These are phyloP conservation scores for Strigomonas culicis DNA, from an alignment of 208 protist genomes.

Conservation along the genomic window DNA sequence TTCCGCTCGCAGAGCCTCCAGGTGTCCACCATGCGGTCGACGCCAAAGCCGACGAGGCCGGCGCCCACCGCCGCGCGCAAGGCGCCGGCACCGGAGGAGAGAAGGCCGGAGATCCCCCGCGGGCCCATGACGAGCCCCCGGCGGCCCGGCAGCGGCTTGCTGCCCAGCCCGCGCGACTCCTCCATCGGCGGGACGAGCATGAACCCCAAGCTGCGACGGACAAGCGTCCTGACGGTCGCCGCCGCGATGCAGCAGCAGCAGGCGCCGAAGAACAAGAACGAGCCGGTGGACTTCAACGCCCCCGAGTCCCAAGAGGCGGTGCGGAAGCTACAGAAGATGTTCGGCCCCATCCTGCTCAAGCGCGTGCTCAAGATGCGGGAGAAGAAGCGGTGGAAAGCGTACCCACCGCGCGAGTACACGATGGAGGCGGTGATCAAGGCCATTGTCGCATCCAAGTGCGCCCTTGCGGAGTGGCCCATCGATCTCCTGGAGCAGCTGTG, in stretches of 20 bases:
- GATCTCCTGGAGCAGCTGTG: slow-evolving; percentile 52
- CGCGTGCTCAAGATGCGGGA: slow-evolving; percentile 37
- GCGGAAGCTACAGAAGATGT: slow-evolving; percentile 34
- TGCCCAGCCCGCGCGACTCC: slow-evolving; percentile 39
- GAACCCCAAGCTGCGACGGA: slow-evolving; percentile 36
- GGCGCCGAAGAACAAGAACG: slow-evolving; percentile 14
- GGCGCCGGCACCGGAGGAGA: too few species aligned
- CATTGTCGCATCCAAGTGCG: slow-evolving; percentile 44
- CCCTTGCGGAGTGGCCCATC: slow-evolving; percentile 57
- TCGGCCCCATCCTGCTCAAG: slow-evolving; percentile 57
- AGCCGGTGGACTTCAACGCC: slow-evolving; percentile 33
- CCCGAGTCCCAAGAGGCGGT: slow-evolving; percentile 37
- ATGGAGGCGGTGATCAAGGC: slow-evolving; percentile 57
- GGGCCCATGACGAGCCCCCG: too few species aligned
- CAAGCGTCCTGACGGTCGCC: slow-evolving; percentile 32
- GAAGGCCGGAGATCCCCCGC: too few species aligned
- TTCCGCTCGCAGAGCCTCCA: too few species aligned
- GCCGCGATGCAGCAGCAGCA: slow-evolving; percentile 18
- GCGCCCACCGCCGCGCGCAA: too few species aligned
- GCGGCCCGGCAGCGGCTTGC: slow-evolving; percentile 9
- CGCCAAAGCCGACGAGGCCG: too few species aligned
- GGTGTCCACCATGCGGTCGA: too few species aligned
- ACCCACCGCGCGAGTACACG: slow-evolving; percentile 59
- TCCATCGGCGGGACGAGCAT: slow-evolving; percentile 53
- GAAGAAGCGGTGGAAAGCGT: slow-evolving; percentile 27